A percentile compares a stretch with the other conserved stretches of the same genome.
phyloP scores from a whole-genome alignment of 73 alveolate genomes.

The Paramecium caudatum region DNA sequence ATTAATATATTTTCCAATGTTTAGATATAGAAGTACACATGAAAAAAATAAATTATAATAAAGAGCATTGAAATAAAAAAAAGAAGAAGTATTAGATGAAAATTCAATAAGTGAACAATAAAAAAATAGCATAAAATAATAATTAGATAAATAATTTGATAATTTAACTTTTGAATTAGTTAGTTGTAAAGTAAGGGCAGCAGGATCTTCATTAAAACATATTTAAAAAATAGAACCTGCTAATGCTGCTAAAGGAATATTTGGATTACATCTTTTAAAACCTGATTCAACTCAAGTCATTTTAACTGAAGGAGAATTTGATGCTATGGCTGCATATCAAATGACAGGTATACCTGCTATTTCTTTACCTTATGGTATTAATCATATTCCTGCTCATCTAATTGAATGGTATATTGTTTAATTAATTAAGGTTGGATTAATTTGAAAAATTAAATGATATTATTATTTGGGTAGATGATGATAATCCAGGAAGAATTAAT shows the following conservation, averaged over 20 bases:
- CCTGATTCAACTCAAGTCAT: constrained; percentile 79
- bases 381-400: constrained; percentile 85
- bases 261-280: constrained; percentile 89
- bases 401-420: constrained; percentile 77
- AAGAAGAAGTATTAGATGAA: constrained; percentile 62
- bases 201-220: not conserved
- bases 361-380: constrained; percentile 92
- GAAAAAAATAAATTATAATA: constrained; percentile 15
- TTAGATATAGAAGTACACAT: constrained; percentile 26
- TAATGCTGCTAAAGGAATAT: constrained; percentile 81
- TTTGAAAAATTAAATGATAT: constrained; percentile 82
- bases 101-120: not conserved
- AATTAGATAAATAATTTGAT: constrained; percentile 4
- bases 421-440: constrained; percentile 75
- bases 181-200: constrained; percentile 48
- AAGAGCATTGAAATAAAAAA: constrained; percentile 41
- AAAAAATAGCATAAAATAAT: not conserved
- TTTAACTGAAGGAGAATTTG: constrained; percentile 96
- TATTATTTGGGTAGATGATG: constrained; percentile 66
- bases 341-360: constrained; percentile 91
- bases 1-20: constrained; percentile 17
- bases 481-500: constrained; percentile 55
- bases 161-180: constrained; percentile 52
- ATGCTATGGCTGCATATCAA: constrained; percentile 94
- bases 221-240: not conserved